Evolutionary conservation across 2,329 filamentous ascomycete genomes (phyloP).

Genomic region (Ascochyta viciae-villosae): DNA sequence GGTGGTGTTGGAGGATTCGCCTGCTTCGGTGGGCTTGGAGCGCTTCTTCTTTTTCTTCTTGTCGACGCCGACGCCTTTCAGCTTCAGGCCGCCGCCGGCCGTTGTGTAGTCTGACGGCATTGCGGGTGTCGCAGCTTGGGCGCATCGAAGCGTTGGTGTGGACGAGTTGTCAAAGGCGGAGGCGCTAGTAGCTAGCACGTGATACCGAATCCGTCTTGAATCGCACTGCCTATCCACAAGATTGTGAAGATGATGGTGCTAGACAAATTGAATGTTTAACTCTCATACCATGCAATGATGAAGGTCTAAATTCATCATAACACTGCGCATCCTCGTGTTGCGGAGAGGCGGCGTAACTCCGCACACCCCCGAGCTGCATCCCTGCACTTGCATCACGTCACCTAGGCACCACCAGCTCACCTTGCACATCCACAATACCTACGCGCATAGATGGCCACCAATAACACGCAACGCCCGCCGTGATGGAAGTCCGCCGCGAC

Average conservation of each 20-base stretch:
- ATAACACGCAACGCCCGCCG: slow-evolving; percentile 24
- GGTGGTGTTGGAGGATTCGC: slow-evolving; percentile 17
- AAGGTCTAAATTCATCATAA: too few species aligned
- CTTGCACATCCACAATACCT: not conserved
- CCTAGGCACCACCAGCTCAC: not conserved
- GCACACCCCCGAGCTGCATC: slow-evolving; percentile 21
- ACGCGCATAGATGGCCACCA: slow-evolving; percentile 12
- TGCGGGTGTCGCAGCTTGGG: slow-evolving; percentile 8
- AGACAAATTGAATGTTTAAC: too few species aligned
- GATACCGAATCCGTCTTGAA: not conserved
- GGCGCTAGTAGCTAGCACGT: slow-evolving; percentile 2
- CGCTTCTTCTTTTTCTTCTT: slow-evolving; percentile 67
- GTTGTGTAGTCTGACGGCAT: slow-evolving; percentile 79
- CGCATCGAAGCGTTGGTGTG: not conserved
- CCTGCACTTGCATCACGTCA: slow-evolving; percentile 11
- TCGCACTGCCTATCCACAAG: too few species aligned
- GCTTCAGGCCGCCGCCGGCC: slow-evolving; percentile 76
- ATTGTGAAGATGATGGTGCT: too few species aligned
- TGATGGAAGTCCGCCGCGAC: slow-evolving; percentile 49
- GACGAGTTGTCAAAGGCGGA: not conserved
- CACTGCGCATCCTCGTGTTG: too few species aligned
- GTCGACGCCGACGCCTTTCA: slow-evolving; percentile 78
- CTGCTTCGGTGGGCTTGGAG: slow-evolving; percentile 42
- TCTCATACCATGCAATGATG: too few species aligned
- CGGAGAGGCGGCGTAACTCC: not conserved